These are phyloP conservation scores for Phylloboletellus chloephorus DNA, from an alignment of 1,284 basidiomycete genomes.

Conservation along the genomic window DNA sequence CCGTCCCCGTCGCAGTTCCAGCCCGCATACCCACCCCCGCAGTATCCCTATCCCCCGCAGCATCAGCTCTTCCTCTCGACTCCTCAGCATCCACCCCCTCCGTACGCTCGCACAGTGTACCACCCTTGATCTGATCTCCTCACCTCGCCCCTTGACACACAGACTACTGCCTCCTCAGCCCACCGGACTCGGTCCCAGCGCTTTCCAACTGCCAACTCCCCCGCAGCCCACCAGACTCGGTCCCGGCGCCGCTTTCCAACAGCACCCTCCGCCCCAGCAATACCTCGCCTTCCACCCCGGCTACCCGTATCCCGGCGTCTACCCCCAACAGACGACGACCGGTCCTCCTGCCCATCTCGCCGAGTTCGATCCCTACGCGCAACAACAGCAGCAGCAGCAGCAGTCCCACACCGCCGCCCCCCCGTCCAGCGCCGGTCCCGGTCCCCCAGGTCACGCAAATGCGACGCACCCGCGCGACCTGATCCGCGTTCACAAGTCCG, in stretches of 20 bases:
- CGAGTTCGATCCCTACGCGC: conserved; percentile 52
- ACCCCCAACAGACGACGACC: conserved; percentile 32
- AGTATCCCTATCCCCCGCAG: conserved; percentile 33
- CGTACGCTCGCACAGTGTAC: conserved; percentile 11
- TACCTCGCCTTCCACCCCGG: conserved; percentile 15
- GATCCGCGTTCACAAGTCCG: conserved; percentile 48
- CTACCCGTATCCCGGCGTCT: conserved; percentile 18
- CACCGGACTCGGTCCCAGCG: conserved; percentile 17
- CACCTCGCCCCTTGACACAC: neutral
- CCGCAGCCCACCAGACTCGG: too few relatives aligned
- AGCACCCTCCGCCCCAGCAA: conserved; percentile 26
- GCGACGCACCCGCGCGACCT: conserved; percentile 50
- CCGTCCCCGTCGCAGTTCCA: conserved; percentile 27
- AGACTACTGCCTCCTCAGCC: conserved; percentile 24
- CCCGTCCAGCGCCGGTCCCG: conserved; percentile 9
- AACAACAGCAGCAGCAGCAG: conserved; percentile 5
- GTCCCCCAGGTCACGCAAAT: conserved; percentile 32
- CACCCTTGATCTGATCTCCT: conserved; percentile 3
- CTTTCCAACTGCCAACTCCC: conserved; percentile 30
- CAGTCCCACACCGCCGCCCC: conserved; percentile 10
- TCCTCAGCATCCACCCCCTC: conserved; percentile 18
- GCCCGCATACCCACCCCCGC: conserved; percentile 24
- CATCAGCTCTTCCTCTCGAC: too few relatives aligned
- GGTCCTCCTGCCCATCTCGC: conserved; percentile 36
- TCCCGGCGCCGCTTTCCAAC: conserved; percentile 32